A percentile compares a stretch with the other conserved stretches of the same genome.
Evolutionary conservation across 2,329 filamentous ascomycete species (phyloP).

Genomic region (Paraconiothyrium sp.): DNA sequence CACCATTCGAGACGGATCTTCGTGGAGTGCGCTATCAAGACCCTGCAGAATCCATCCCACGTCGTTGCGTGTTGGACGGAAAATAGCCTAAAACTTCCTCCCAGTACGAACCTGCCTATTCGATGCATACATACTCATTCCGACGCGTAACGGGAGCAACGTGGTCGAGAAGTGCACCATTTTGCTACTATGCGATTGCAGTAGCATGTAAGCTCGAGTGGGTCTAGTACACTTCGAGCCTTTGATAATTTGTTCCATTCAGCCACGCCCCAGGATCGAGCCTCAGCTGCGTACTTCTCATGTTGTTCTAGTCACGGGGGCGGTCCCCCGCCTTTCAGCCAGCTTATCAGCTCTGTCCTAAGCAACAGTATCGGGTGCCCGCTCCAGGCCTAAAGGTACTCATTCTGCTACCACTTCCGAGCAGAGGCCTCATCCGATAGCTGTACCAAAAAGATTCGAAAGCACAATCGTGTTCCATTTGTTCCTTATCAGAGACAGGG

Average conservation of each 20-base stretch:
- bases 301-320: not conserved
- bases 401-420: too few species aligned
- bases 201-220: not conserved
- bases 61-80: not conserved
- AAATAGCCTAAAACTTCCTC: conserved; percentile 7
- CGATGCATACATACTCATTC: not conserved
- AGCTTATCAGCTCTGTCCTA: not conserved
- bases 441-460: too few species aligned
- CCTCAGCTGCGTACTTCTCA: not conserved
- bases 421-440: too few species aligned
- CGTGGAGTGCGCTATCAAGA: not conserved
- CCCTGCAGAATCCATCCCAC: conserved; percentile 4
- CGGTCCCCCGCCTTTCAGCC: not conserved
- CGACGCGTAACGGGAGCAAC: not conserved
- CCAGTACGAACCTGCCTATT: not conserved
- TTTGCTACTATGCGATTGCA: not conserved
- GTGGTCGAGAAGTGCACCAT: not conserved
- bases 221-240: not conserved
- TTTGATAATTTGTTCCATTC: conserved; percentile 4
- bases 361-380: not conserved
- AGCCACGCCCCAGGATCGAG: conserved; percentile 1
- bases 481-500: too few species aligned
- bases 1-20: not conserved
- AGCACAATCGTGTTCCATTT: too few species aligned
- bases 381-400: too few species aligned